These are phyloP conservation scores for Acacia melanoxylon DNA, from an alignment of 306 rosid species.

Conservation along the genomic window DNA sequence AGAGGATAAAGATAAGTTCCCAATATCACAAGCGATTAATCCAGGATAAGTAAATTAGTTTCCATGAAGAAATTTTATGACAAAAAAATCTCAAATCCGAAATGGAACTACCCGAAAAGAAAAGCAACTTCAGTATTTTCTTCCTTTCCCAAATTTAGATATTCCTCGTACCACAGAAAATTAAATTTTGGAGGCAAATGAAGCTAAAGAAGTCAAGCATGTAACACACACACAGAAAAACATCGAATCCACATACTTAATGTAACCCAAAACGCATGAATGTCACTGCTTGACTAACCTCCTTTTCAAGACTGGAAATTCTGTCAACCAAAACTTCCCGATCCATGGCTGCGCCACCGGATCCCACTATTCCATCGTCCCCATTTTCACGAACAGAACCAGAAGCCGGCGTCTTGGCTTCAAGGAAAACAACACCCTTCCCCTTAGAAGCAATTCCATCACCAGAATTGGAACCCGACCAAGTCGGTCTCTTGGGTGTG, in stretches of 20 bases:
- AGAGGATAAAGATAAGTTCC: neutral
- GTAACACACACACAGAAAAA: neutral
- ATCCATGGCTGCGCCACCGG: conserved; percentile 43
- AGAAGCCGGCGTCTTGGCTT: conserved; percentile 39
- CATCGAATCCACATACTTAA: neutral
- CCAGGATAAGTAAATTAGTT: neutral
- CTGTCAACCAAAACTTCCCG: conserved; percentile 50
- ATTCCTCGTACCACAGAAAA: neutral
- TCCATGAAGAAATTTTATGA: conserved; percentile 4
- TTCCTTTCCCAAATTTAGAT: conserved; percentile 1
- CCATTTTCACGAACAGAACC: conserved; percentile 59
- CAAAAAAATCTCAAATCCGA: conserved; percentile 16
- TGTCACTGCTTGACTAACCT: conserved; percentile 54
- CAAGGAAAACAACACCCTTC: conserved; percentile 50
- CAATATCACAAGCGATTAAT: neutral
- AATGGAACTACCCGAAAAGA: neutral
- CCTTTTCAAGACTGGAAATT: conserved; percentile 66
- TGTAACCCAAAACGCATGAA: neutral
- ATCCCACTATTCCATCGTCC: conserved; percentile 44
- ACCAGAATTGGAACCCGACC: conserved; percentile 52
- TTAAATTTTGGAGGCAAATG: neutral
- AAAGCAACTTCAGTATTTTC: neutral
- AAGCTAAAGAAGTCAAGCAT: neutral
- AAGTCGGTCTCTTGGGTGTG: conserved; percentile 60
- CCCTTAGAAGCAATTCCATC: conserved; percentile 57